A percentile compares a stretch with the other conserved stretches of the same genome.
Evolutionary conservation across 225 moss, liverwort and hornwort species (phyloP).

Genomic region (Rhytidiadelphus loreus): DNA sequence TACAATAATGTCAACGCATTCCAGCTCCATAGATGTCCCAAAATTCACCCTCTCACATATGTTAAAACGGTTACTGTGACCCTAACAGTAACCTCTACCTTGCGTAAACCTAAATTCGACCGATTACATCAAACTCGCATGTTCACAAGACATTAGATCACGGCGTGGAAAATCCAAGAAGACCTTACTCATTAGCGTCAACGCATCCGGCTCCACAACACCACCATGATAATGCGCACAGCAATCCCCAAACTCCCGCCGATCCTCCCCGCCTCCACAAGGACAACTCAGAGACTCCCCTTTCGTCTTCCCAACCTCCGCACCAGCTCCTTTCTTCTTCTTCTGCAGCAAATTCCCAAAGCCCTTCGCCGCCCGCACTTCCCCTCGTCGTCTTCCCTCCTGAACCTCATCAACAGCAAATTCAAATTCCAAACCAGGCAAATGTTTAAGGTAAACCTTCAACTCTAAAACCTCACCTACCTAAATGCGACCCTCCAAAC

Average conservation of each 20-base stretch:
- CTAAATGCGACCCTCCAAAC: background rate
- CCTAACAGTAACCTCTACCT: background rate
- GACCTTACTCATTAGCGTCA: conserved; percentile 59
- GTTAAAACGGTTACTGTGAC: background rate
- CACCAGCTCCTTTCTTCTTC: conserved; percentile 35
- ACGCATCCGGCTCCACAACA: conserved; percentile 62
- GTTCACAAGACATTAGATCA: background rate
- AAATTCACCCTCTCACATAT: background rate
- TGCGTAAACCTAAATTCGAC: background rate
- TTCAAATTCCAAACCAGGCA: background rate
- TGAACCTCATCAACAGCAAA: background rate
- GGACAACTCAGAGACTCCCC: conserved; percentile 30
- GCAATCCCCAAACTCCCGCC: conserved; percentile 34
- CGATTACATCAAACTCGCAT: background rate
- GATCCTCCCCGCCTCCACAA: conserved; percentile 68
- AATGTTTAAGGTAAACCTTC: background rate
- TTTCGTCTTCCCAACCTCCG: background rate
- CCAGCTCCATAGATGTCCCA: conserved; percentile 13
- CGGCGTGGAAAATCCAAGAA: background rate
- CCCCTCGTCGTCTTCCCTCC: background rate
- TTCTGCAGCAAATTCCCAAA: conserved; percentile 40
- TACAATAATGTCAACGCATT: conserved; percentile 37
- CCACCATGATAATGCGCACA: conserved; percentile 67
- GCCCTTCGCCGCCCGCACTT: conserved; percentile 48
- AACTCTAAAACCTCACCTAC: background rate